These are phyloP conservation scores for Geosmithia putterillii DNA, from an alignment of 2,329 filamentous ascomycete genomes.

Conservation along the genomic window DNA sequence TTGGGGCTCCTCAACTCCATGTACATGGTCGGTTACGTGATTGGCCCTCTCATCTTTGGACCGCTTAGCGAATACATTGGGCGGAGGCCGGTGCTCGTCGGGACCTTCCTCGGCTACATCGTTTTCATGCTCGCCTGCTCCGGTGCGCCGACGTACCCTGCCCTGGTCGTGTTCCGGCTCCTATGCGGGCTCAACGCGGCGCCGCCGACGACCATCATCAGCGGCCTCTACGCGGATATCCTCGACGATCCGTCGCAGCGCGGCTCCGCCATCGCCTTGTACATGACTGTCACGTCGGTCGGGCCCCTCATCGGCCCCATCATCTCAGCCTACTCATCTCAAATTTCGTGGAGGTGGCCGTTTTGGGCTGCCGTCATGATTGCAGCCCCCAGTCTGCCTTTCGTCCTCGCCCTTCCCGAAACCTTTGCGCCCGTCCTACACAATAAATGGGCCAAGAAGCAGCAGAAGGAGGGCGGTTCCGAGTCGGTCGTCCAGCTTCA, in stretches of 20 bases:
- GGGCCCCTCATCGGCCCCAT: constrained; percentile 34
- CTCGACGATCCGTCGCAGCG: constrained; percentile 16
- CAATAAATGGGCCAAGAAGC: constrained; percentile 30
- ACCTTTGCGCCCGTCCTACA: constrained; percentile 39
- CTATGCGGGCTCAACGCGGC: constrained; percentile 18
- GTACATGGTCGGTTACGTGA: constrained; percentile 21
- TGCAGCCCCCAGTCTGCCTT: constrained; percentile 13
- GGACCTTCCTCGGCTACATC: constrained; percentile 19
- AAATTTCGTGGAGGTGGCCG: constrained; percentile 26
- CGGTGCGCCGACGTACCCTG: constrained; percentile 27
- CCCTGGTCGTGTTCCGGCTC: constrained; percentile 27
- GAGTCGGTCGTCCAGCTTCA: constrained; percentile 23
- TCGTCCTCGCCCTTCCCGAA: constrained; percentile 26
- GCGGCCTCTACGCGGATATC: constrained; percentile 19
- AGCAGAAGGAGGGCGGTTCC: constrained; percentile 25
- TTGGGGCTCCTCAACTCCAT: constrained; percentile 21
- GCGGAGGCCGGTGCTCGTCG: constrained; percentile 17
- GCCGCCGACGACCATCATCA: constrained; percentile 19
- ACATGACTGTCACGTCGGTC: constrained; percentile 19
- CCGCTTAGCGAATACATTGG: constrained; percentile 21
- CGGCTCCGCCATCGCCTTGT: constrained; percentile 18
- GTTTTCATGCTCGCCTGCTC: constrained; percentile 21
- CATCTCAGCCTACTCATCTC: constrained; percentile 35
- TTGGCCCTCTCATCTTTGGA: constrained; percentile 19
- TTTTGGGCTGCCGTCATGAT: constrained; percentile 24